These are phyloP conservation scores for Hypomontagnella submonticulosa DNA, from an alignment of 495 filamentous ascomycete genomes.

Conservation along the genomic window DNA sequence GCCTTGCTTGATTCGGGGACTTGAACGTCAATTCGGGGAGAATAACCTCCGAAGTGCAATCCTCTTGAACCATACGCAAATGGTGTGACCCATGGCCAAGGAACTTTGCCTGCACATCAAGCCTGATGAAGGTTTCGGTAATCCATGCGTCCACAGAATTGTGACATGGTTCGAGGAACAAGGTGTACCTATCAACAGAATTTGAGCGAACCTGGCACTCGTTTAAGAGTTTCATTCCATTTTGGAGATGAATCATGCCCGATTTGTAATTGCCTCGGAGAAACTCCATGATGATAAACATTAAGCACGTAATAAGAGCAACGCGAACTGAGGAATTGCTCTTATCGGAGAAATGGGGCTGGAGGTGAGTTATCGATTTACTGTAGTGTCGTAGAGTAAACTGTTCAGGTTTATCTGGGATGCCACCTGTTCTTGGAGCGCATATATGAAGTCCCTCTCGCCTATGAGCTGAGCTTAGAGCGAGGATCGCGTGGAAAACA, in stretches of 20 bases:
- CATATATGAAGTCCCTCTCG: constrained; percentile 29
- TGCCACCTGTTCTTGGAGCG: neutral
- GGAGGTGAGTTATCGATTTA: constrained; percentile 57
- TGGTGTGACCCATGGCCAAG: constrained; percentile 38
- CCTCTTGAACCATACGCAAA: constrained; percentile 21
- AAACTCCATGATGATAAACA: constrained; percentile 68
- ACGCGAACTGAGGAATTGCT: constrained; percentile 48
- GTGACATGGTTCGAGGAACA: constrained; percentile 32
- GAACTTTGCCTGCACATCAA: constrained; percentile 52
- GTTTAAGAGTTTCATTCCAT: constrained; percentile 51
- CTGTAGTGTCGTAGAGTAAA: constrained; percentile 59
- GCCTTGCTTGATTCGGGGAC: constrained; percentile 43
- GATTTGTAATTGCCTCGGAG: constrained; percentile 59
- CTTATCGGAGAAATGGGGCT: constrained; percentile 41
- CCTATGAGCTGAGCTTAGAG: constrained; percentile 59
- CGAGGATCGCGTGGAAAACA: constrained; percentile 63
- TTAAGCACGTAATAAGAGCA: constrained; percentile 64
- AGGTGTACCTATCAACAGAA: constrained; percentile 10
- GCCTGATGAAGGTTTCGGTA: constrained; percentile 50
- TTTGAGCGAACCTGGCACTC: constrained; percentile 32
- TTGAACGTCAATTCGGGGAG: constrained; percentile 32
- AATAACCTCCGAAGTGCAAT: constrained; percentile 16
- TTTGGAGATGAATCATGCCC: constrained; percentile 60
- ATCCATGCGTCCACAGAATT: constrained; percentile 53
- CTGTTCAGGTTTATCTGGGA: constrained; percentile 45